Conservation (phyloP, 257 asterid species). For the Solanum lignicaule region DNA sequence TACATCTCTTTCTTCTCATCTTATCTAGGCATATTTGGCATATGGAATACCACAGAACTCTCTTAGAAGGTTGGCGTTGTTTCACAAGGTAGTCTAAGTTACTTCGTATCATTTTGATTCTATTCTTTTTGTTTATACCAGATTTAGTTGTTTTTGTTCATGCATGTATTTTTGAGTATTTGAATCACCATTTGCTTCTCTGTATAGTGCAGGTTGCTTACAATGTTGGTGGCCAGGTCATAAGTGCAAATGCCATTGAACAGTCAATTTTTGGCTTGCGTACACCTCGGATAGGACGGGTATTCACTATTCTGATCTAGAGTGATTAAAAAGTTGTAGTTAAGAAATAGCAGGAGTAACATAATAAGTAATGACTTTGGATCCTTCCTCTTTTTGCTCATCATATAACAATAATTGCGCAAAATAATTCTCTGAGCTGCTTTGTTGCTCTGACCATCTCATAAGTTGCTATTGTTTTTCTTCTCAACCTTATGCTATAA, state of each 20-base stretch:
- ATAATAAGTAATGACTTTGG: not conserved
- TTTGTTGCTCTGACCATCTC: not conserved
- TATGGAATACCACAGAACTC: conserved; percentile 59
- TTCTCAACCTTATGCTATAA: not conserved
- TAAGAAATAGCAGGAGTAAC: not conserved
- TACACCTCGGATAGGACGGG: conserved; percentile 51
- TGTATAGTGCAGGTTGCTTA: conserved; percentile 54
- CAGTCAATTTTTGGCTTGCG: conserved; percentile 46
- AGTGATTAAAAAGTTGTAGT: not conserved
- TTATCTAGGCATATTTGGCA: conserved; percentile 42
- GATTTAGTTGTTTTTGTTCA: not conserved
- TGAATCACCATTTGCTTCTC: conserved; percentile 7
- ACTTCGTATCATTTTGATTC: not conserved
- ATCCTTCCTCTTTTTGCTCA: not conserved
- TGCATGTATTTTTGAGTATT: not conserved
- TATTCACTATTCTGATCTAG: not conserved
- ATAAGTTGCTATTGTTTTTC: not conserved
- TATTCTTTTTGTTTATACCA: not conserved
- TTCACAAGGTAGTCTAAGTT: conserved; percentile 51
- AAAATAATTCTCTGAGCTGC: not conserved
- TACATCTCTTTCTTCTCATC: not conserved
- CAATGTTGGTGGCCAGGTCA: conserved; percentile 40
- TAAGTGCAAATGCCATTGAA: conserved; percentile 44
- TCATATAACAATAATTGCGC: not conserved
- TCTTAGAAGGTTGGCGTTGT: conserved; percentile 54